Base-by-base conservation (phyloP, 805 yeast genomes). In the Pichia occidentalis region DNA sequence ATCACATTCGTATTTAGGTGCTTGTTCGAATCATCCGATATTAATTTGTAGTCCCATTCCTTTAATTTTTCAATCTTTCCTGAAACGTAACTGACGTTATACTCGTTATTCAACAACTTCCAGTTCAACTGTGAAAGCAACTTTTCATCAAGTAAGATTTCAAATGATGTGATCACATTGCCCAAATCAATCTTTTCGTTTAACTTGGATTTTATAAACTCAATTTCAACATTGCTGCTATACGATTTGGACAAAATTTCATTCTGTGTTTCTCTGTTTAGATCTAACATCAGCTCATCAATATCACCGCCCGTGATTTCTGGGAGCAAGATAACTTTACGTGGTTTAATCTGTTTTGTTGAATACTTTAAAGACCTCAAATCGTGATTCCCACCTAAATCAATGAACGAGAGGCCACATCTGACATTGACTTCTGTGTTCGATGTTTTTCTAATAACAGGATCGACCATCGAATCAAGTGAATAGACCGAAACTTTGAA, bases 101-200 rank as follows among this genome's bases (percentile, higher is more conserved):
- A 83, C 10, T 85, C 86, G 26, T 88, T 90, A 24, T 81, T 77
- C 41, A 88, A 74, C 36, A 70, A 71, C 54, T 88, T 95, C 98
- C 98, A 90, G 37, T 71, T 70, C 37, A 90, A 63, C 19, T 65
- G 56, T n/a, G 67, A 62, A 9, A 74, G 73, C 24, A 90, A 60
- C 4, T 67, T 66, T 12, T 80, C 81, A 45, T 85, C 88, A 18
- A 90, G 59, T 33, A 78, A 64, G 24, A 90, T 71, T 48, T 81
- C 85, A 40, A 77, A 67, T 29, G 64, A 64, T 14, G 65, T 60
- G 7, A 73, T 62, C 3, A 77, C 71, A 29, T 77, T 74, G 11
- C 77, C 77, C 16, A 80, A 66, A 32, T 67, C 62, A 6, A 73
- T 53, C 3, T 60, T 48, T 22, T 56, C 54, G 45, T 77, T 75